Percentiles rank a stretch among this genome's conserved stretches.
phyloP scores from a whole-genome alignment of 495 filamentous ascomycete genomes.

The Aspergillus haitiensis region DNA sequence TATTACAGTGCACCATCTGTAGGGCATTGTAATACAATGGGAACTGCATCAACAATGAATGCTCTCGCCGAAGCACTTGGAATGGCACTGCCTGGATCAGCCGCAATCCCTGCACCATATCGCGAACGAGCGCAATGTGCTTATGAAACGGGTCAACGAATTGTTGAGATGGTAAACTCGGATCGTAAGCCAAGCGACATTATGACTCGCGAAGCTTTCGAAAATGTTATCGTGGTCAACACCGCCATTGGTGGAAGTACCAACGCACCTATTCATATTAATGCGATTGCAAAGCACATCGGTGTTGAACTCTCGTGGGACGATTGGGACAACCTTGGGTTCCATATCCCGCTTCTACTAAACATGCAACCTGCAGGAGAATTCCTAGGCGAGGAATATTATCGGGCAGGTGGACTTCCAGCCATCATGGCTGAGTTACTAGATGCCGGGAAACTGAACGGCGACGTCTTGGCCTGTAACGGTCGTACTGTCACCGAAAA shows the following conservation, averaged over 20 bases:
- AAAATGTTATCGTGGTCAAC: constrained; percentile 55
- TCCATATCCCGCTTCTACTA: constrained; percentile 49
- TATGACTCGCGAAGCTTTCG: constrained; percentile 56
- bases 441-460: constrained; percentile 45
- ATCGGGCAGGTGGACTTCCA: constrained; percentile 54
- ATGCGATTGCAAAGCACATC: constrained; percentile 55
- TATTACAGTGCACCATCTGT: constrained; percentile 46
- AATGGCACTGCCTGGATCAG: constrained; percentile 57
- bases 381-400: constrained; percentile 54
- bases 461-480: constrained; percentile 45
- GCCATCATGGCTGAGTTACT: constrained; percentile 55
- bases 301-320: constrained; percentile 52
- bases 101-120: constrained; percentile 55
- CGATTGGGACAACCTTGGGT: constrained; percentile 55
- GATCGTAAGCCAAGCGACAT: constrained; percentile 58
- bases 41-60: constrained; percentile 60
- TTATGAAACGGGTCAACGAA: constrained; percentile 53
- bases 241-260: constrained; percentile 58
- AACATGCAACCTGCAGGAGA: constrained; percentile 58
- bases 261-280: constrained; percentile 57
- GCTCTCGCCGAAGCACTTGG: constrained; percentile 56
- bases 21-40: constrained; percentile 60
- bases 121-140: constrained; percentile 53
- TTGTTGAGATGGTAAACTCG: constrained; percentile 55
- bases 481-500: constrained; percentile 44